These are phyloP conservation scores for Didymella pinodella DNA, from an alignment of 2,329 filamentous ascomycete genomes.

Conservation along the genomic window DNA sequence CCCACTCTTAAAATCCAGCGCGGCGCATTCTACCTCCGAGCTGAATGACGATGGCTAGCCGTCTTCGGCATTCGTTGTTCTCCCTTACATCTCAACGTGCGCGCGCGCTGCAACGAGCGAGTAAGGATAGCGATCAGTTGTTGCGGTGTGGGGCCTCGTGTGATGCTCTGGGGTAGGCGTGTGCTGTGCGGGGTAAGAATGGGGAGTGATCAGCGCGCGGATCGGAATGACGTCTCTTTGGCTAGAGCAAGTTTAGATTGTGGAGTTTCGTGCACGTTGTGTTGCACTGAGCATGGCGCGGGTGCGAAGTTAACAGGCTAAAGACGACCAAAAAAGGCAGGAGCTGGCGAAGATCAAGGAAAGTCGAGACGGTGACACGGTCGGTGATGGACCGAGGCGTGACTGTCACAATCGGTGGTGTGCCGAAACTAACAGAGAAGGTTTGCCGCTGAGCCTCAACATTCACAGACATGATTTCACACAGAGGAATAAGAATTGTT, in stretches of 20 bases:
- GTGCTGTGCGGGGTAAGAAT: slow-evolving; percentile 31
- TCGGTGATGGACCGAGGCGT: neutral
- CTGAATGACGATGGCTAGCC: slow-evolving; percentile 19
- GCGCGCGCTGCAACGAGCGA: slow-evolving; percentile 5
- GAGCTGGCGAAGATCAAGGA: neutral
- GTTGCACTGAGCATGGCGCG: neutral
- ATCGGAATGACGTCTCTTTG: slow-evolving; percentile 22
- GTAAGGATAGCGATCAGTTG: neutral
- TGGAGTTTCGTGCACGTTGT: slow-evolving; percentile 7
- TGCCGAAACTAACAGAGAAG: slow-evolving; percentile 1
- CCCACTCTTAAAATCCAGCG: slow-evolving; percentile 21
- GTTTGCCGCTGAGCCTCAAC: neutral
- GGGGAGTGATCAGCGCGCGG: slow-evolving; percentile 19
- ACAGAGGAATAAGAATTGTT: neutral
- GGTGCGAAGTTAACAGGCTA: neutral
- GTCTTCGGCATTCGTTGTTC: slow-evolving; percentile 17
- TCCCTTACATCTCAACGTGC: slow-evolving; percentile 14
- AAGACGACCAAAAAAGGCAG: neutral
- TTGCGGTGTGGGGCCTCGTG: slow-evolving; percentile 15
- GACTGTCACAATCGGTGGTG: slow-evolving; percentile 1
- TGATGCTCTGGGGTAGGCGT: slow-evolving; percentile 25
- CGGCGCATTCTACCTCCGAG: slow-evolving; percentile 26
- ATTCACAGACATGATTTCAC: neutral
- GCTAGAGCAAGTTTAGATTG: slow-evolving; percentile 4
- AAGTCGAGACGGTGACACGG: slow-evolving; percentile 2